Percentiles rank a stretch among this genome's conserved stretches.
These are phyloP conservation scores for Monilinia fructicola DNA, from an alignment of 2,329 filamentous ascomycete species.

Conservation along the genomic window DNA sequence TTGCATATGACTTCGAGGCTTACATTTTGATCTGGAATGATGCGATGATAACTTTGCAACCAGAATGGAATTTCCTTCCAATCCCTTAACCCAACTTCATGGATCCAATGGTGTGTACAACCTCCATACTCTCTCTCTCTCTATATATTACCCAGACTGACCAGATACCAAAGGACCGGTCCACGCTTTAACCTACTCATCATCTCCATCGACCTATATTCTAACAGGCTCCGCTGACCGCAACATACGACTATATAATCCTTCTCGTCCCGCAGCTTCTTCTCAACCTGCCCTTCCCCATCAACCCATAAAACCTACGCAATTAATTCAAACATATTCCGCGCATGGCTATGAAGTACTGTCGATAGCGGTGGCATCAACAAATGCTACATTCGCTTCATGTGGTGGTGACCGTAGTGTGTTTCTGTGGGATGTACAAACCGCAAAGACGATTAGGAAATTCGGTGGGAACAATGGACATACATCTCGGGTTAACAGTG, in stretches of 20 bases:
- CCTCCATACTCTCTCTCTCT: background rate
- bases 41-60: slow-evolving; percentile 1
- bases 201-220: slow-evolving; percentile 71
- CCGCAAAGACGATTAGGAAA: slow-evolving; percentile 72
- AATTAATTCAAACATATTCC: slow-evolving; percentile 81
- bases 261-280: slow-evolving; percentile 52
- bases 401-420: slow-evolving; percentile 86
- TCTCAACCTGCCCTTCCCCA: slow-evolving; percentile 43
- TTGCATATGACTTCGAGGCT: background rate
- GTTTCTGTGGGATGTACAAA: slow-evolving; percentile 92
- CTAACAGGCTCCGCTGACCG: slow-evolving; percentile 86
- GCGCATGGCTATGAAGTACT: slow-evolving; percentile 93
- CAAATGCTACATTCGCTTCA: slow-evolving; percentile 85
- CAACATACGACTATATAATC: slow-evolving; percentile 83
- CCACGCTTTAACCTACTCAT: slow-evolving; percentile 71
- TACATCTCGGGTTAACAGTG: slow-evolving; percentile 66
- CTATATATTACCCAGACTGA: background rate
- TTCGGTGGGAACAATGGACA: slow-evolving; percentile 57
- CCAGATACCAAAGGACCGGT: slow-evolving; percentile 56
- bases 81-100: slow-evolving; percentile 55
- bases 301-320: slow-evolving; percentile 42
- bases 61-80: slow-evolving; percentile 45
- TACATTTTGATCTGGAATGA: background rate
- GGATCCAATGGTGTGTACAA: slow-evolving; percentile 57
- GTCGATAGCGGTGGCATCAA: slow-evolving; percentile 68